Evolutionary conservation across 345 rosid genomes (phyloP), one percentile per base, ranked within the genome.

Genomic region (Euphorbia lathyris): DNA sequence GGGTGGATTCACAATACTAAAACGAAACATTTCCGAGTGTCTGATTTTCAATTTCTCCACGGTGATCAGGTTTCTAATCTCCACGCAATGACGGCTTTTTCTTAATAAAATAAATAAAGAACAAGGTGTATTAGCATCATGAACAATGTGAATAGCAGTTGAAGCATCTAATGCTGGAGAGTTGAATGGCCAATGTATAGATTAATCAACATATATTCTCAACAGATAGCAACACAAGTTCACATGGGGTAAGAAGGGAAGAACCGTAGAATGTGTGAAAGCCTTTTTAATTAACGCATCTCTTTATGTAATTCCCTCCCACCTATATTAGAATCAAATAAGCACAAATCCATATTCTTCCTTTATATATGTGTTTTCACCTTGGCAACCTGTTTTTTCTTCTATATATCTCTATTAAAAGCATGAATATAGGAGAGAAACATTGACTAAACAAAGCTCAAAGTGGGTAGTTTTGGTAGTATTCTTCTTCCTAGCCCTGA

Each of bases 381-480:
- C 55, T 72, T 47, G 27, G 48, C 25, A 9, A 4, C 51, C 13
- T 60, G 51, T 42, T 57, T 72, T 30, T 30, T 53, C 67, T 67
- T 47, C 48, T 51, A 56, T 50, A 8, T 27, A 14, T 63, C 62
- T 56, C 34, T 7, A 34, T 12, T 19, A 20, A 9, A 27, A 50
- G 7, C 13, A 26, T 55, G 29, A 55, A 19, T 65, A 65, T 59
- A 63, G 76, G 22, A 74, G 17, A 70, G 3, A 40, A 51, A 36
- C 27, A 27, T 59, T 58, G 27, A 65, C 55, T 50, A 57, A 55
- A 61, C 38, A 61, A 65, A 36, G 67, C 59, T 68, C 53, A 67
- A 72, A 71, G 52, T 42, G 47, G 51, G 81, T 76, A 12, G 74
- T 80, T 73, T 45, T 69, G 36, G 72, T 77, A 78, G 68, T 81